Evolutionary conservation across 2,329 filamentous ascomycete genomes (phyloP).

Genomic region (Thielaviopsis punctulata): DNA sequence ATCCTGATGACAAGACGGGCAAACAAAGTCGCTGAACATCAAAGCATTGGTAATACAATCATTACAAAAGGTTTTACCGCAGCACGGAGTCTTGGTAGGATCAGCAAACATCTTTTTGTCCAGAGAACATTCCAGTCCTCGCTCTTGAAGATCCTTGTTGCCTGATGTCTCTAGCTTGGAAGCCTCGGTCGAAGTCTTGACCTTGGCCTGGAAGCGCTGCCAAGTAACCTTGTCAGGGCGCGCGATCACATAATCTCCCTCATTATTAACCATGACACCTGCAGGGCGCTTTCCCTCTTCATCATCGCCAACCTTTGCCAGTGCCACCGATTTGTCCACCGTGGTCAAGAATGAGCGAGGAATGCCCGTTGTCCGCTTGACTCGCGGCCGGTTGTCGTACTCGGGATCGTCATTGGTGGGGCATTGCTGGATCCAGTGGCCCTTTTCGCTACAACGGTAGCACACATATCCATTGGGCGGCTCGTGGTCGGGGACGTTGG

Average conservation of each 20-base stretch:
- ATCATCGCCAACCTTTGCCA: constrained; percentile 55
- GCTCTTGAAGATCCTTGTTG: constrained; percentile 75
- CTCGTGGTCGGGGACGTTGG: constrained; percentile 77
- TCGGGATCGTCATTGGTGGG: constrained; percentile 97
- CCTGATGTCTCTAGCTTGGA: constrained; percentile 60
- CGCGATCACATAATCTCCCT: constrained; percentile 93
- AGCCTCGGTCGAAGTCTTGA: constrained; percentile 68
- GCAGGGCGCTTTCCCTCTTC: constrained; percentile 69
- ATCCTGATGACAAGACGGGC: constrained; percentile 78
- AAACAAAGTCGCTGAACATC: constrained; percentile 95
- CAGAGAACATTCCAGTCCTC: constrained; percentile 80
- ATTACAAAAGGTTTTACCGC: constrained; percentile 95
- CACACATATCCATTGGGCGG: constrained; percentile 90
- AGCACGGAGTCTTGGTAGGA: constrained; percentile 98
- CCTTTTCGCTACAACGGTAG: constrained; percentile 90
- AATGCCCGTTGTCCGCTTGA: constrained; percentile 94
- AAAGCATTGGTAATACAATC: constrained; percentile 98
- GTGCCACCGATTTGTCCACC: constrained; percentile 72
- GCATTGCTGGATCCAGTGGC: constrained; percentile 97
- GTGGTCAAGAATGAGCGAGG: constrained; percentile 90
- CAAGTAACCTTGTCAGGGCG: constrained; percentile 90
- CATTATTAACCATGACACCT: constrained; percentile 92
- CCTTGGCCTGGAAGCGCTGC: constrained; percentile 93
- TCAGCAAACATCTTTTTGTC: constrained; percentile 98
- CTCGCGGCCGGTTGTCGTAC: constrained; percentile 80